These are phyloP conservation scores for Lachancea nothofagi DNA, from an alignment of 805 yeast species.

Conservation along the genomic window DNA sequence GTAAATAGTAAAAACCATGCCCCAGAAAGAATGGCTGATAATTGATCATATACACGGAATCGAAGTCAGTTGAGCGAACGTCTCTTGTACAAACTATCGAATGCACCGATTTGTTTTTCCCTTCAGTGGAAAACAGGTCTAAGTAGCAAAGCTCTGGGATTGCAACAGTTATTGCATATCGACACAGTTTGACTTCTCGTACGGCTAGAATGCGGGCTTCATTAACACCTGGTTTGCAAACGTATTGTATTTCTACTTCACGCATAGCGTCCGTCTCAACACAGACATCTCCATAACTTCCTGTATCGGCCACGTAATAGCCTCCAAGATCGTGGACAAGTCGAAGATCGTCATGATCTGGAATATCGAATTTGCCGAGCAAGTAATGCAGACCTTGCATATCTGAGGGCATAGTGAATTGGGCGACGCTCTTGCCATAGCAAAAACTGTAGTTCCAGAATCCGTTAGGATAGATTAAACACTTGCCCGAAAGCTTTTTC, in stretches of 20 bases:
- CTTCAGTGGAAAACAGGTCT: conserved; percentile 26
- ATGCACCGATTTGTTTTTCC: conserved; percentile 8
- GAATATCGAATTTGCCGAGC: conserved; percentile 27
- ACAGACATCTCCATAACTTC: conserved; percentile 53
- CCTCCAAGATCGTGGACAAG: conserved; percentile 30
- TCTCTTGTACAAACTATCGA: conserved; percentile 6
- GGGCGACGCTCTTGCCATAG: conserved; percentile 43
- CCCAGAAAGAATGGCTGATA: conserved; percentile 27
- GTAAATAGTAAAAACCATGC: conserved; percentile 23
- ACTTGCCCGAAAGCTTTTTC: conserved; percentile 14
- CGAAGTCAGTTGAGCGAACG: neutral
- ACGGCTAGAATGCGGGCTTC: conserved; percentile 35
- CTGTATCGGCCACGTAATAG: conserved; percentile 29
- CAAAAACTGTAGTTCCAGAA: conserved; percentile 54
- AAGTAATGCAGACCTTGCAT: conserved; percentile 18
- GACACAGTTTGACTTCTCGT: conserved; percentile 52
- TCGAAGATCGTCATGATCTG: conserved; percentile 17
- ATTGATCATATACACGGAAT: neutral
- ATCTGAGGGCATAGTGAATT: conserved; percentile 36
- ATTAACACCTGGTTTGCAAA: conserved; percentile 42
- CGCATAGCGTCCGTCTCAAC: conserved; percentile 52
- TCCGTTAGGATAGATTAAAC: conserved; percentile 32
- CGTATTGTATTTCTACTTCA: conserved; percentile 48
- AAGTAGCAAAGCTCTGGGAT: conserved; percentile 46
- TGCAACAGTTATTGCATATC: conserved; percentile 46